Evolutionary conservation across 2,329 filamentous ascomycete species (phyloP).

Genomic region (Pleomassaria siparia): DNA sequence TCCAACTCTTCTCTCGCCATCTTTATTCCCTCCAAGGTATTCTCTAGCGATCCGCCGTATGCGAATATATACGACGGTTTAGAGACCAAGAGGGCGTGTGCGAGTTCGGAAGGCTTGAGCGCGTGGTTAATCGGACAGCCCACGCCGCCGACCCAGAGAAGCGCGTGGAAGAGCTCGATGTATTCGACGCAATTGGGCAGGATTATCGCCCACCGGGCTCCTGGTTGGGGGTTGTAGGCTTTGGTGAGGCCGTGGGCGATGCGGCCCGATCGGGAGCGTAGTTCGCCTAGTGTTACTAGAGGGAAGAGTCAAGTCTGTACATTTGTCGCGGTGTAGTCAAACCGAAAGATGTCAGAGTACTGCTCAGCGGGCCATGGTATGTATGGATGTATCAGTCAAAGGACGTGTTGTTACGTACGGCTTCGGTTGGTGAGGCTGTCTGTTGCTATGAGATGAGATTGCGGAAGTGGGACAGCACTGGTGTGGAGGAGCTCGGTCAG

Average conservation of each 20-base stretch:
- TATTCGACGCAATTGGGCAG: constrained; percentile 52
- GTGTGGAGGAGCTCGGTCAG: constrained; percentile 49
- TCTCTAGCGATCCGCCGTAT: constrained; percentile 34
- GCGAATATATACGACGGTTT: constrained; percentile 46
- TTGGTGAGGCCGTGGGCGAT: constrained; percentile 45
- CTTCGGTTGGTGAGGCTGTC: constrained; percentile 51
- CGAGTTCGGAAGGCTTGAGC: constrained; percentile 24
- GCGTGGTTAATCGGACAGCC: constrained; percentile 29
- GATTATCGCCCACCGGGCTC: constrained; percentile 47
- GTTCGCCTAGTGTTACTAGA: constrained; percentile 49
- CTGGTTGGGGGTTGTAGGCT: constrained; percentile 36
- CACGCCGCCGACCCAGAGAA: constrained; percentile 35
- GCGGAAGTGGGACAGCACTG: constrained; percentile 38
- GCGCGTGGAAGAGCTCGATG: constrained; percentile 47
- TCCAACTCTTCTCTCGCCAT: constrained; percentile 11
- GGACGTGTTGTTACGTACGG: too few species aligned
- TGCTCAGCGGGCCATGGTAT: too few species aligned
- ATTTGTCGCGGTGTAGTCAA: too few species aligned
- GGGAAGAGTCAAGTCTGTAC: too few species aligned
- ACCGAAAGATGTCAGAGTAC: too few species aligned
- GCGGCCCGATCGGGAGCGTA: constrained; percentile 45
- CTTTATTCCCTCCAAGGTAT: constrained; percentile 13
- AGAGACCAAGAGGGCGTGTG: constrained; percentile 47
- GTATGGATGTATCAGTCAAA: too few species aligned
- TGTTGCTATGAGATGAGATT: constrained; percentile 47